Evolutionary conservation across 1,284 basidiomycete species (phyloP).

Genomic region (Puccinia hordei): DNA sequence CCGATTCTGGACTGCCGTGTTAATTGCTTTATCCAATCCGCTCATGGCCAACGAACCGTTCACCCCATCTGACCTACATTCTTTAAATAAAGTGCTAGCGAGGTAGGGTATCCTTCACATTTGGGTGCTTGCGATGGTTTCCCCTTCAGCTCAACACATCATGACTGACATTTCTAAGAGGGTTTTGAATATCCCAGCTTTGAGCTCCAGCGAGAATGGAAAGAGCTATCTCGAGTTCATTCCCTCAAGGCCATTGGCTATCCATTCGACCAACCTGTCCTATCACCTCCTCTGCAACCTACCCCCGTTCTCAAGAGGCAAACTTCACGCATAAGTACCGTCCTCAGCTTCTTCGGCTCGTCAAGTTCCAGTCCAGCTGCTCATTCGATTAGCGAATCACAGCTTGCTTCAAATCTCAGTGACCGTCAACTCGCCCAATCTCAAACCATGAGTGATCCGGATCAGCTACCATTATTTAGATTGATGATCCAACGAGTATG

Average conservation of each 20-base stretch:
- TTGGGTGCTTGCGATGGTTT: too few relatives aligned
- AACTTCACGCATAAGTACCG: slow-evolving; percentile 6
- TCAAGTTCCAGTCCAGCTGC: background rate
- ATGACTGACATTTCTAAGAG: background rate
- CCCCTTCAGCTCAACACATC: background rate
- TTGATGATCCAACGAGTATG: slow-evolving; percentile 36
- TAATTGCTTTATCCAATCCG: background rate
- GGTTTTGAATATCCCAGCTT: background rate
- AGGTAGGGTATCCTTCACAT: background rate
- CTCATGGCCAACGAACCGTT: background rate
- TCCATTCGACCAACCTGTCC: slow-evolving; percentile 27
- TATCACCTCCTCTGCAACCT: background rate
- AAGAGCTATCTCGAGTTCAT: slow-evolving; percentile 14
- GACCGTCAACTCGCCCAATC: background rate
- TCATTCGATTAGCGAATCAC: slow-evolving; percentile 1
- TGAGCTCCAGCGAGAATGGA: slow-evolving; percentile 48
- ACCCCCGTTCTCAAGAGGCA: slow-evolving; percentile 3
- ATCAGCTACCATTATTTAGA: slow-evolving; percentile 28
- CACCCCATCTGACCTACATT: slow-evolving; percentile 23
- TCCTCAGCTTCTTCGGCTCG: slow-evolving; percentile 20
- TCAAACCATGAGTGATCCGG: background rate
- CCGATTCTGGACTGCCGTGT: too few relatives aligned
- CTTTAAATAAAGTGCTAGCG: slow-evolving; percentile 30
- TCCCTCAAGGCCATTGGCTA: slow-evolving; percentile 30
- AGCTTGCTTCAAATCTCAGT: background rate